phyloP scores from a whole-genome alignment of 345 rosid genomes.

The Firmiana major region DNA sequence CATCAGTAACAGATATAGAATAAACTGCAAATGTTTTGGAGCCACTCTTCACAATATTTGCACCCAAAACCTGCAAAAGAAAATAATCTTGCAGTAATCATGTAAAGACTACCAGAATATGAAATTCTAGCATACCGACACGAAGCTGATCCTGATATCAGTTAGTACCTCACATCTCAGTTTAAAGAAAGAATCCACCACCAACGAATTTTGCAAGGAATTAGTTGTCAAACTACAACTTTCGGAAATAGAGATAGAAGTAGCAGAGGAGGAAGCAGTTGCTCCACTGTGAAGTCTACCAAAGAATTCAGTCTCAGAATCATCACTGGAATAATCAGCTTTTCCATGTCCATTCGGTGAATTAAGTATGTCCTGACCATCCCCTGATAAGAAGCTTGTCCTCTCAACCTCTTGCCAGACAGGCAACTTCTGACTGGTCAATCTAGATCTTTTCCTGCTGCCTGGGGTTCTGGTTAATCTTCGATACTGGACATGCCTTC shows the following conservation, averaged over 20 bases:
- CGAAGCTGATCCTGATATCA: constrained; percentile 12
- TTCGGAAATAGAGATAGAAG: constrained; percentile 39
- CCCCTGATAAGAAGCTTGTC: constrained; percentile 75
- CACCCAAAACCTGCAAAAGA: constrained; percentile 83
- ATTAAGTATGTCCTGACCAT: constrained; percentile 70
- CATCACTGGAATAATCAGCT: constrained; percentile 59
- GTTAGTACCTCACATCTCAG: constrained; percentile 90
- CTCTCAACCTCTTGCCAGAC: constrained; percentile 80
- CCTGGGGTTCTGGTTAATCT: constrained; percentile 42
- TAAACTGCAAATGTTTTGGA: constrained; percentile 92
- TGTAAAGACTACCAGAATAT: constrained; percentile 13
- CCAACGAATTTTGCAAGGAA: constrained; percentile 51
- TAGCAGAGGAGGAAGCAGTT: constrained; percentile 67
- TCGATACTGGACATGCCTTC: constrained; percentile 48
- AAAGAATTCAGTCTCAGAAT: constrained; percentile 60
- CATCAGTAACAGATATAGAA: constrained; percentile 87
- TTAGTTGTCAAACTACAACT: constrained; percentile 34
- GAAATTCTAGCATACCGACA: constrained; percentile 15
- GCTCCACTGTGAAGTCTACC: constrained; percentile 62
- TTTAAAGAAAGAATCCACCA: constrained; percentile 69
- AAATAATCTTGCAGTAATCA: constrained; percentile 20
- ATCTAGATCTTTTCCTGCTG: constrained; percentile 70
- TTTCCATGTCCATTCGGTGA: constrained; percentile 31
- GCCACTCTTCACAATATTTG: constrained; percentile 90
- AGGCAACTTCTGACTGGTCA: constrained; percentile 36